These are phyloP conservation scores for Arachnomyces sp. DNA, from an alignment of 2,329 filamentous ascomycete genomes.

Conservation along the genomic window DNA sequence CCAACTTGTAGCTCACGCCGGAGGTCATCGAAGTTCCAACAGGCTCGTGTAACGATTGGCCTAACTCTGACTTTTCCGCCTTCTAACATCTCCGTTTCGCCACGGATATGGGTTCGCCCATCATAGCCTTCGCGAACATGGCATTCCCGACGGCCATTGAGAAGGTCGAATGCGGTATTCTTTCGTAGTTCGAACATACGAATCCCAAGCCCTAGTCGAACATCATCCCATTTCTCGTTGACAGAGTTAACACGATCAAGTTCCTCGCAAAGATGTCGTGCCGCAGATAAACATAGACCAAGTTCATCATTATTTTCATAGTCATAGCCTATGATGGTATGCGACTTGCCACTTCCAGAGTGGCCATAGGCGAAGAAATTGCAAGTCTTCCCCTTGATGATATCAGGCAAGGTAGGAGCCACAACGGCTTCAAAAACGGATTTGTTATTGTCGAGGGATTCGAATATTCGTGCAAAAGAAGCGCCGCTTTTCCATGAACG, in stretches of 20 bases:
- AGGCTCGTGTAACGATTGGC: constrained; percentile 28
- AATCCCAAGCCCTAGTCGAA: constrained; percentile 29
- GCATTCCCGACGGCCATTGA: constrained; percentile 33
- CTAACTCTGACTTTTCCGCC: constrained; percentile 36
- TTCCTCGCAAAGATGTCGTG: constrained; percentile 20
- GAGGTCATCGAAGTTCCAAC: constrained; percentile 31
- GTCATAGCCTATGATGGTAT: constrained; percentile 39
- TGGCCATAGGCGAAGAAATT: constrained; percentile 41
- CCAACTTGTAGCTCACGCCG: constrained; percentile 21
- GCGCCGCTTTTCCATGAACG: constrained; percentile 20
- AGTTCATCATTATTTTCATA: constrained; percentile 26
- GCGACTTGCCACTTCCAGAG: constrained; percentile 36
- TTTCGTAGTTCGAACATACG: constrained; percentile 37
- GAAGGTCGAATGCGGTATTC: constrained; percentile 36
- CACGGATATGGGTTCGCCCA: constrained; percentile 34
- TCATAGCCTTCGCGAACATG: constrained; percentile 36
- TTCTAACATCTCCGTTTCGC: constrained; percentile 34
- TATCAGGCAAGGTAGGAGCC: constrained; percentile 24
- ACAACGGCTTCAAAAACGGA: constrained; percentile 25
- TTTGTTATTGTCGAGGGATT: constrained; percentile 17
- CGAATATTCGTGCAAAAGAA: constrained; percentile 19
- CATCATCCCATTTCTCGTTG: constrained; percentile 1
- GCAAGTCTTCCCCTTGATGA: constrained; percentile 30
- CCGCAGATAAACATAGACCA: constrained; percentile 32
- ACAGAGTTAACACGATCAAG: constrained; percentile 20